Base-by-base conservation (phyloP, 108 stramenopile species). In the Mediolabrus comicus region DNA sequence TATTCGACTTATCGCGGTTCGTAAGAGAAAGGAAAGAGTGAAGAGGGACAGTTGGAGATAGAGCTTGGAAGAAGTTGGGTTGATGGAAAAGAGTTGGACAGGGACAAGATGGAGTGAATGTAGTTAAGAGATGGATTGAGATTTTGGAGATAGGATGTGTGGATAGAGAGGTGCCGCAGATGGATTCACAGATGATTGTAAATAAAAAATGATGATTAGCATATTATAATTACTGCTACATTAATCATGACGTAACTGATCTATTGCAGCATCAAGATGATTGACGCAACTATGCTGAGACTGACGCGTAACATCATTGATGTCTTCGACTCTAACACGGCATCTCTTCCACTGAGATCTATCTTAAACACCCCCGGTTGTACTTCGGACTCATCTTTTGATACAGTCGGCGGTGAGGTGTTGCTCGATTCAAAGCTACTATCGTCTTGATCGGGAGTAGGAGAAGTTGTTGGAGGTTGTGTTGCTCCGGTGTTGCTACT, bases 1-100 rank as follows among this genome's bases (percentile, higher is more conserved):
- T 94, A 85, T 73, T 90, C 89, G 6, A 96, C 95, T 13, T 96
- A 96, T 70, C 86, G 95, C 22, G 95, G 95, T 34, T 72, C 70
- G 36, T 79, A 72, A 60, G 27, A 25, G 55, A 8, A 17, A 27
- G 38, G n/a, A n/a, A n/a, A n/a, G n/a, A n/a, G n/a, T n/a, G n/a
- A n/a, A n/a, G n/a, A n/a, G n/a, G n/a, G n/a, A n/a, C n/a, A n/a
- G n/a, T n/a, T n/a, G n/a, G n/a, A n/a, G n/a, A n/a, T n/a, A n/a
- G n/a, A n/a, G n/a, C n/a, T n/a, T n/a, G n/a, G n/a, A n/a, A n/a
- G n/a, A n/a, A n/a, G n/a, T n/a, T n/a, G n/a, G n/a, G n/a, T n/a
- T n/a, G n/a, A n/a, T n/a, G n/a, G n/a, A n/a, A n/a, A n/a, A n/a
- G n/a, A n/a, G n/a, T n/a, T n/a, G n/a, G n/a, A n/a, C n/a, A n/a